phyloP scores from a whole-genome alignment of 345 rosid genomes.

The Microcos paniculata region DNA sequence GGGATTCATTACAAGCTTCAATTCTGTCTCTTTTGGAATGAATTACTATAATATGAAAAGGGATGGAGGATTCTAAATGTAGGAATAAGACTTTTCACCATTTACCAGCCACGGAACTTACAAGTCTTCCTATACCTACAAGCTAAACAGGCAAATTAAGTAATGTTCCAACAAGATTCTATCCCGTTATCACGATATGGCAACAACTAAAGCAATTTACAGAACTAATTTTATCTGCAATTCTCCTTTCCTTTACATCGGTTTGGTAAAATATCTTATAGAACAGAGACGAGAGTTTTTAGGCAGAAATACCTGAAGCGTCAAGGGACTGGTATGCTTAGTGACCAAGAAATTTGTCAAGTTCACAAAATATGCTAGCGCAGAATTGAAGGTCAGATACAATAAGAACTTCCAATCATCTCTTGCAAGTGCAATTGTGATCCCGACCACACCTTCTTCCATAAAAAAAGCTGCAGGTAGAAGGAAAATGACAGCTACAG shows the following conservation, averaged over 20 bases:
- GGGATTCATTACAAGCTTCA: neutral
- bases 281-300: neutral
- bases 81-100: neutral
- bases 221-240: neutral
- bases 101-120: neutral
- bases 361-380: constrained; percentile 46
- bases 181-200: neutral
- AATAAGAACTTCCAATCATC: constrained; percentile 37
- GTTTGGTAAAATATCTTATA: neutral
- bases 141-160: neutral
- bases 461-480: constrained; percentile 32
- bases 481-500: constrained; percentile 41
- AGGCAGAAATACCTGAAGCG: constrained; percentile 40
- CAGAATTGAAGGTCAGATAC: constrained; percentile 41
- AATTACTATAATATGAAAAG: neutral
- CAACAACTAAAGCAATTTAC: neutral
- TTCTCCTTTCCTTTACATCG: neutral
- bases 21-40: neutral
- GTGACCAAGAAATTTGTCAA: constrained; percentile 47
- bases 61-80: neutral
- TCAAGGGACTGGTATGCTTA: constrained; percentile 51
- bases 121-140: neutral
- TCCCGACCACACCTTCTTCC: constrained; percentile 42
- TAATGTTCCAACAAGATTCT: neutral
- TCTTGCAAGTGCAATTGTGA: constrained; percentile 41